These are phyloP conservation scores for Sugiyamaella mastotermitis DNA, from an alignment of 805 yeast genomes.

Conservation along the genomic window DNA sequence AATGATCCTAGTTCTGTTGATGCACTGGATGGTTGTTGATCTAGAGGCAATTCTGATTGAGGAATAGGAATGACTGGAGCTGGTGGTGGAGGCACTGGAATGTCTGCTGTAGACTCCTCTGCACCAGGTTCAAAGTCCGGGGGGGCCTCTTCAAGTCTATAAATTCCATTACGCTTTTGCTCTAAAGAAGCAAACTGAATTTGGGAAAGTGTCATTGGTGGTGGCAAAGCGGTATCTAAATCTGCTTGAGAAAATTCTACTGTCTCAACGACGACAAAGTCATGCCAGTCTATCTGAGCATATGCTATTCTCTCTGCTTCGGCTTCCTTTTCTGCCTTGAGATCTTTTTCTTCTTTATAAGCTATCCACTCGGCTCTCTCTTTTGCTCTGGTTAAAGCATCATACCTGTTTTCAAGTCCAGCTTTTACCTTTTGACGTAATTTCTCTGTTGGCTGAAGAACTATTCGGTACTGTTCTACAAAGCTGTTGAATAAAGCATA, in stretches of 20 bases:
- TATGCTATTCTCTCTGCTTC: conserved; percentile 45
- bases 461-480: conserved; percentile 49
- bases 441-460: conserved; percentile 26
- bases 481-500: conserved; percentile 44
- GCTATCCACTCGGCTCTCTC: conserved; percentile 51
- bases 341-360: conserved; percentile 31
- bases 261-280: conserved; percentile 65
- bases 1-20: background rate
- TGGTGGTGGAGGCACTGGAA: conserved; percentile 16
- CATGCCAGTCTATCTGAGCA: conserved; percentile 84
- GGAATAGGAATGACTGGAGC: conserved; percentile 1
- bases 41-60: background rate
- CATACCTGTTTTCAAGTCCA: conserved; percentile 29
- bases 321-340: conserved; percentile 32
- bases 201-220: conserved; percentile 50
- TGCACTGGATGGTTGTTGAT: background rate
- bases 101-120: conserved; percentile 41
- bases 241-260: conserved; percentile 52
- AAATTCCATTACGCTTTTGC: conserved; percentile 37
- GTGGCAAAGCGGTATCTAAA: conserved; percentile 42
- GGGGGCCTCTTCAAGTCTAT: conserved; percentile 38
- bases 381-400: conserved; percentile 43
- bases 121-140: conserved; percentile 33
- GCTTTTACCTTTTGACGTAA: conserved; percentile 20
- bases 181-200: conserved; percentile 57